Conservation (phyloP, 495 filamentous ascomycete genomes). For the Penicillium herquei region DNA sequence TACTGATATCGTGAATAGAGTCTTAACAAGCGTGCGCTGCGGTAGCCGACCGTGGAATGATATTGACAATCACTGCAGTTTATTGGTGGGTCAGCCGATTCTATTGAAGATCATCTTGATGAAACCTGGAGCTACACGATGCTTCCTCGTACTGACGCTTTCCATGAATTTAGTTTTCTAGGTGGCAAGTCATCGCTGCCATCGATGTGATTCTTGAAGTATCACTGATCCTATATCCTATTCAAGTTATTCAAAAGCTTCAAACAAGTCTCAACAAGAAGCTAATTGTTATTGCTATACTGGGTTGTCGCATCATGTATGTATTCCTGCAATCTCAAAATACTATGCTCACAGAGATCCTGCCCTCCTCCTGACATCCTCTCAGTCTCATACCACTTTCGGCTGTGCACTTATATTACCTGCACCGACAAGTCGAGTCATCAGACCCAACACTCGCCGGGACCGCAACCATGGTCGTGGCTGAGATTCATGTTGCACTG, state of each 20-base stretch:
- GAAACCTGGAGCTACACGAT: not conserved
- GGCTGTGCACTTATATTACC: slow-evolving; percentile 21
- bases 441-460: slow-evolving; percentile 17
- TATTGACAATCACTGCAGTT: slow-evolving; percentile 12
- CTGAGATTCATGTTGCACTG: slow-evolving; percentile 24
- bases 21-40: slow-evolving; percentile 19
- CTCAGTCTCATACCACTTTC: slow-evolving; percentile 19
- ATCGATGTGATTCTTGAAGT: slow-evolving; percentile 24
- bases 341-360: too few species aligned
- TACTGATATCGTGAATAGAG: slow-evolving; percentile 1
- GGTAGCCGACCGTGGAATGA: slow-evolving; percentile 17
- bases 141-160: not conserved
- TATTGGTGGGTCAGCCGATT: slow-evolving; percentile 11
- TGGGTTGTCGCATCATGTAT: slow-evolving; percentile 24
- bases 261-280: slow-evolving; percentile 13
- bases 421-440: slow-evolving; percentile 17
- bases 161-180: slow-evolving; percentile 12
- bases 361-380: too few species aligned
- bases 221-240: slow-evolving; percentile 16
- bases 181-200: slow-evolving; percentile 22
- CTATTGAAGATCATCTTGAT: not conserved
- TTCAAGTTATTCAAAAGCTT: slow-evolving; percentile 10
- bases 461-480: slow-evolving; percentile 14
- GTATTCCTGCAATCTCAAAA: not conserved
- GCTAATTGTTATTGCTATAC: slow-evolving; percentile 15